Conservation (phyloP, 1,284 basidiomycete species). For the Apiotrichum veenhuisii region DNA sequence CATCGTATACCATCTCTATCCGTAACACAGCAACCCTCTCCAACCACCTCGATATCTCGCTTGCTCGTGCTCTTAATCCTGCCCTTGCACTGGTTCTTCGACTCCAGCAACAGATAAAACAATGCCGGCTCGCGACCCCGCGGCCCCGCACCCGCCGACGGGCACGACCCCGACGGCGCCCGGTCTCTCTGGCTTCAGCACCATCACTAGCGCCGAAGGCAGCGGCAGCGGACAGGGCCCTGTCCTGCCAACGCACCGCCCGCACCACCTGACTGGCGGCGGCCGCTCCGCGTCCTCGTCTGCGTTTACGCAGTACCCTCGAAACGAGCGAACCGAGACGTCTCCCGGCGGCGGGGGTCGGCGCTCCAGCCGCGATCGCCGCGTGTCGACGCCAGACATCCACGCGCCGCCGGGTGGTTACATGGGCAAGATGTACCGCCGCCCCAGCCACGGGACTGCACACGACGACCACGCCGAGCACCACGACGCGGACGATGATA, state of each 20-base stretch:
- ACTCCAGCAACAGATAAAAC: too few species aligned
- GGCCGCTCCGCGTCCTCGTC: neutral
- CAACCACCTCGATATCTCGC: too few species aligned
- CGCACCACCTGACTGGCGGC: too few species aligned
- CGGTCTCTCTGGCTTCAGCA: neutral
- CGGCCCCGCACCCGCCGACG: neutral
- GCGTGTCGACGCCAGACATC: constrained; percentile 6
- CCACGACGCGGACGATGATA: neutral
- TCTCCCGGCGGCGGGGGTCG: neutral
- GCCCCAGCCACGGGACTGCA: neutral
- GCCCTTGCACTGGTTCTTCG: neutral
- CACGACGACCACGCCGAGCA: neutral
- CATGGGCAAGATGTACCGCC: constrained; percentile 10
- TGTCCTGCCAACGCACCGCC: neutral
- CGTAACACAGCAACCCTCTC: too few species aligned
- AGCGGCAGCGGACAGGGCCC: neutral
- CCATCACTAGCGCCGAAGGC: neutral
- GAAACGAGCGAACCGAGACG: neutral
- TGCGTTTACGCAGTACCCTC: neutral
- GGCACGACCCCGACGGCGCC: neutral
- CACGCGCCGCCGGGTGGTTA: neutral
- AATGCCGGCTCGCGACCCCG: constrained; percentile 1
- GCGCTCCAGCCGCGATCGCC: neutral
- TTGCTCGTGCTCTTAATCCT: neutral
- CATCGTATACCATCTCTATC: too few species aligned